phyloP scores from a whole-genome alignment of 352 stramenopile genomes.

The Saprolegnia parasitica region DNA sequence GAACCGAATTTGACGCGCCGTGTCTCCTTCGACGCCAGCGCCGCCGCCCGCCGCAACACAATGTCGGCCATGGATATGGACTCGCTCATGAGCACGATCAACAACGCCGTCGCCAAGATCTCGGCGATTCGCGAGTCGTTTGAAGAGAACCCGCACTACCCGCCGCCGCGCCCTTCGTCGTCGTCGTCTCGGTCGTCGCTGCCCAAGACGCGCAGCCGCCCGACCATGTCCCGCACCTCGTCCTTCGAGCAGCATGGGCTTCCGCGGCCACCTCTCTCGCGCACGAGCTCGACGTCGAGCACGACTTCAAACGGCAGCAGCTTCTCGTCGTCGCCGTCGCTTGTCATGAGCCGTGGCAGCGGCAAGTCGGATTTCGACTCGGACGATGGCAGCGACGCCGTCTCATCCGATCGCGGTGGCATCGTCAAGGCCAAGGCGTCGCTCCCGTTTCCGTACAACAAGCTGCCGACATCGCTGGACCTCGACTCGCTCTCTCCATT shows the following conservation, averaged over 20 bases:
- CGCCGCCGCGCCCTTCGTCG: slow-evolving; percentile 23
- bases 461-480: slow-evolving; percentile 24
- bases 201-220: slow-evolving; percentile 4
- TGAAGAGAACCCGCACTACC: slow-evolving; percentile 21
- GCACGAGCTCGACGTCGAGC: slow-evolving; percentile 14
- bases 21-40: neutral
- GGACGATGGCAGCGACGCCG: neutral
- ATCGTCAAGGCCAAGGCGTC: slow-evolving; percentile 7
- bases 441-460: slow-evolving; percentile 28
- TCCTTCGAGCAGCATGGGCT: neutral
- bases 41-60: neutral
- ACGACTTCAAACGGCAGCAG: slow-evolving; percentile 7
- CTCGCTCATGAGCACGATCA: slow-evolving; percentile 29
- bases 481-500: slow-evolving; percentile 48
- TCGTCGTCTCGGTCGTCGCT: slow-evolving; percentile 15
- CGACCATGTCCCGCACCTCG: neutral
- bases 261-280: slow-evolving; percentile 2
- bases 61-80: slow-evolving; percentile 24
- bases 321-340: slow-evolving; percentile 3
- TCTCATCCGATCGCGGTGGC: neutral
- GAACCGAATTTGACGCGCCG: slow-evolving; percentile 4
- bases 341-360: neutral
- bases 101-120: slow-evolving; percentile 28
- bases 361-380: neutral
- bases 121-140: slow-evolving; percentile 27